Conservation (phyloP, 1,284 basidiomycete species). For the Phylloporus gajari region DNA sequence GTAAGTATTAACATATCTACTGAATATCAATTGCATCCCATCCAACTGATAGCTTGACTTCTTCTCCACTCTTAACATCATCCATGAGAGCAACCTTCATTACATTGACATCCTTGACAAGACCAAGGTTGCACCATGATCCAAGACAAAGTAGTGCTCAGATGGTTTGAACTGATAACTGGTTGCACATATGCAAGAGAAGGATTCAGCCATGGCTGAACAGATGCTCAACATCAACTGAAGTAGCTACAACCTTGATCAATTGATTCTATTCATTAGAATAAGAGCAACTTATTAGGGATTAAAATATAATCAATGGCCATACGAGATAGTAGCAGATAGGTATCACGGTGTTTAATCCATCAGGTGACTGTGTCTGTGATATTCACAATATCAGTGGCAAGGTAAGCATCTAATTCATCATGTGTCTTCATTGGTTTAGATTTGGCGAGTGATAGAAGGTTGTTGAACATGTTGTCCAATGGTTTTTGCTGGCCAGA, state of each 20-base stretch:
- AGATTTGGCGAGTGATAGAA: background rate
- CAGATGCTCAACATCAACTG: background rate
- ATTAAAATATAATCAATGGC: constrained; percentile 3
- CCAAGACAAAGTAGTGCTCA: background rate
- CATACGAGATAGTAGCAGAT: background rate
- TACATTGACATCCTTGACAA: background rate
- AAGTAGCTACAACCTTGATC: constrained; percentile 1
- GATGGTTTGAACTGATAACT: background rate
- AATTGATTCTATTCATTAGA: background rate
- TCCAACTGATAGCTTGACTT: background rate
- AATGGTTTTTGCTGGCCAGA: background rate
- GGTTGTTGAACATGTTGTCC: constrained; percentile 3
- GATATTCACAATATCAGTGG: background rate
- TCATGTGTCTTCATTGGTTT: background rate
- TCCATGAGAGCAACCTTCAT: background rate
- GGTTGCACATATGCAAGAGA: background rate
- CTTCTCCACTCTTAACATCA: background rate
- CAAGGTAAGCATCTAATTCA: background rate
- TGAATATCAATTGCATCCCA: background rate
- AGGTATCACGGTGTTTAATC: background rate
- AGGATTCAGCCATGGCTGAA: constrained; percentile 2
- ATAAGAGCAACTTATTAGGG: background rate
- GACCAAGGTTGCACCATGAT: background rate
- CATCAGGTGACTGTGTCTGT: background rate
- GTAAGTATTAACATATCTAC: background rate